Conservation (phyloP, 176 grass and related monocot species). For the Ensete ventricosum region DNA sequence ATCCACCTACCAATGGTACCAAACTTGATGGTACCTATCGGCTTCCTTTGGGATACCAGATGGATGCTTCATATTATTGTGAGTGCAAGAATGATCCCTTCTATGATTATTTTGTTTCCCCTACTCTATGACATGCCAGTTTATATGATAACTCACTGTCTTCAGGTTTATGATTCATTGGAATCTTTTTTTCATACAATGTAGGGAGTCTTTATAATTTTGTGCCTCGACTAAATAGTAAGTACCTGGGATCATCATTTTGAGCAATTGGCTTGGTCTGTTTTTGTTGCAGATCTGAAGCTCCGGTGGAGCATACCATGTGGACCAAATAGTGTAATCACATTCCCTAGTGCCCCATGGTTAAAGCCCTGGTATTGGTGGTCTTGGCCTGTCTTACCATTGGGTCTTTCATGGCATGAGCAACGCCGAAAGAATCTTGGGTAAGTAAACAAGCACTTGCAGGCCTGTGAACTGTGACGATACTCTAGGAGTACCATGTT, state of each 20-base stretch:
- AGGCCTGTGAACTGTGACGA: not conserved
- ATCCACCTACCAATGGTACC: slow-evolving; percentile 58
- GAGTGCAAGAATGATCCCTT: slow-evolving; percentile 17
- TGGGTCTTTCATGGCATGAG: slow-evolving; percentile 89
- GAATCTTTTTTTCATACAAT: too few species aligned
- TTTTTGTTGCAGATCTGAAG: slow-evolving; percentile 58
- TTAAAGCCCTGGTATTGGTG: slow-evolving; percentile 98
- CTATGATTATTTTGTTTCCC: not conserved
- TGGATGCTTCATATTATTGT: slow-evolving; percentile 98
- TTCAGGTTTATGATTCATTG: too few species aligned
- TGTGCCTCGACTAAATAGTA: not conserved
- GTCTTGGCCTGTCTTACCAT: slow-evolving; percentile 84
- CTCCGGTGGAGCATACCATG: slow-evolving; percentile 90
- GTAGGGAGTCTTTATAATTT: not conserved
- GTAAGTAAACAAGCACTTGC: slow-evolving; percentile 25
- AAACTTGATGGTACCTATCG: slow-evolving; percentile 85
- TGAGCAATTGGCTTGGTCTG: slow-evolving; percentile 1
- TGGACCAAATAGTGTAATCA: slow-evolving; percentile 84
- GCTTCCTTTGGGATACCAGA: slow-evolving; percentile 90
- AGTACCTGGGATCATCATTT: not conserved
- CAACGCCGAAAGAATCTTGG: slow-evolving; percentile 57
- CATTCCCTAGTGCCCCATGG: slow-evolving; percentile 87
- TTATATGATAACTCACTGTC: too few species aligned
- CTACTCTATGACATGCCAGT: too few species aligned
- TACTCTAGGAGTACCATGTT: not conserved